Percentiles rank a stretch among this genome's conserved stretches.
These are phyloP conservation scores for Aspergillus neotritici DNA, from an alignment of 2,329 filamentous ascomycete genomes.

Conservation along the genomic window DNA sequence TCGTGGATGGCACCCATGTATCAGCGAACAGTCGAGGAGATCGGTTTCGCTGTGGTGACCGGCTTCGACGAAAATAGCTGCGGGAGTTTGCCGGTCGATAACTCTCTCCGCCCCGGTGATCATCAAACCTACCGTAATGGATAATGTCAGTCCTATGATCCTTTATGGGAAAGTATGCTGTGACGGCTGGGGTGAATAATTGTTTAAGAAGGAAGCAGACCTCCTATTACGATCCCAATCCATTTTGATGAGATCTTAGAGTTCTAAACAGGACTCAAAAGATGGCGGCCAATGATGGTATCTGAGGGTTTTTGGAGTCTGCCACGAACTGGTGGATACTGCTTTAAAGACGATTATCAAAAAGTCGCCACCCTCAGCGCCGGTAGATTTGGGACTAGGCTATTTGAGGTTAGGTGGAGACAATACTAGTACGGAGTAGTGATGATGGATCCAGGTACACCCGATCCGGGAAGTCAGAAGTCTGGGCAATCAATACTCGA, in stretches of 20 bases:
- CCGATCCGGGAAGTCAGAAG: no score
- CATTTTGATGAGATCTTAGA: slow-evolving; percentile 16
- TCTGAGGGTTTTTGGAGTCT: background rate
- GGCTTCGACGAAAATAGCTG: slow-evolving; percentile 30
- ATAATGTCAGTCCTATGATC: slow-evolving; percentile 8
- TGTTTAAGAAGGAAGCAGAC: slow-evolving; percentile 20
- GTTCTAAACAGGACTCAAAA: background rate
- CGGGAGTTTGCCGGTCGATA: slow-evolving; percentile 38
- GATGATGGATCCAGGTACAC: no score
- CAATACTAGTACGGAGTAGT: no score
- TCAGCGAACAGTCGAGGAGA: slow-evolving; percentile 36
- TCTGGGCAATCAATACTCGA: no score
- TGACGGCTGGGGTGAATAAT: background rate
- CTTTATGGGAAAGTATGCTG: background rate
- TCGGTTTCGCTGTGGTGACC: slow-evolving; percentile 34
- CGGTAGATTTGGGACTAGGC: no score
- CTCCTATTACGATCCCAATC: slow-evolving; percentile 42
- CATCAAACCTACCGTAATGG: slow-evolving; percentile 28
- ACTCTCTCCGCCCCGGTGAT: slow-evolving; percentile 40
- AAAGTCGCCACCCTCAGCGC: no score
- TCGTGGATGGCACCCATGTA: slow-evolving; percentile 38
- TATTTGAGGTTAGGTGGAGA: no score
- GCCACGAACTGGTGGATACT: no score
- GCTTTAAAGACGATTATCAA: no score
- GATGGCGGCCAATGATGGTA: background rate